These are phyloP conservation scores for Trapa incisa DNA, from an alignment of 345 rosid species.

Conservation along the genomic window DNA sequence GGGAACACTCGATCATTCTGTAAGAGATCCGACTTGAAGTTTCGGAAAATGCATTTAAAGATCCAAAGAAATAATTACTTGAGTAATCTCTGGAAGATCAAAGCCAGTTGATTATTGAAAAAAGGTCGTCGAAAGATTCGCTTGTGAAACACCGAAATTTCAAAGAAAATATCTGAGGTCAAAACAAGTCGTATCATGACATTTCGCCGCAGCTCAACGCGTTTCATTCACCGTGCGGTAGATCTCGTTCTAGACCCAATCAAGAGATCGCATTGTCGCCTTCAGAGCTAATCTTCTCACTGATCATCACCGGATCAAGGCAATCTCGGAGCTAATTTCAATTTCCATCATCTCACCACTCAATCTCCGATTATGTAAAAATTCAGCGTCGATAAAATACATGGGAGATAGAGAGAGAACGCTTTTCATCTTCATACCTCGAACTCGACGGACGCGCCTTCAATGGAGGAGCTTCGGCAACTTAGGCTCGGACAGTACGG, in stretches of 20 bases:
- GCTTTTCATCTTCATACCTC: slow-evolving; percentile 3
- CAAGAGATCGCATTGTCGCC: background rate
- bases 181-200: background rate
- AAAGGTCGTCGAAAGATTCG: background rate
- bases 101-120: background rate
- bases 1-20: too few relatives aligned
- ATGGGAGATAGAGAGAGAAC: background rate
- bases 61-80: background rate
- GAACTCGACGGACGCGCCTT: slow-evolving; percentile 8
- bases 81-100: background rate
- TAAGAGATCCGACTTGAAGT: background rate
- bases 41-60: background rate
- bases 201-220: background rate
- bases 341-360: background rate
- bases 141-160: background rate
- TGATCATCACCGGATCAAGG: background rate
- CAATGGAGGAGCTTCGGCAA: background rate
- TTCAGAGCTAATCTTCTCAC: background rate
- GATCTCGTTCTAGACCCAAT: background rate
- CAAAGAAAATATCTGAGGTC: background rate
- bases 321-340: background rate
- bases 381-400: background rate
- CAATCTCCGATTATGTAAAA: background rate
- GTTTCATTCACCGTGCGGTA: background rate
- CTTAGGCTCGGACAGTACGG: background rate